Conservation (phyloP, 345 rosid genomes). For the Aurinia saxatilis region DNA sequence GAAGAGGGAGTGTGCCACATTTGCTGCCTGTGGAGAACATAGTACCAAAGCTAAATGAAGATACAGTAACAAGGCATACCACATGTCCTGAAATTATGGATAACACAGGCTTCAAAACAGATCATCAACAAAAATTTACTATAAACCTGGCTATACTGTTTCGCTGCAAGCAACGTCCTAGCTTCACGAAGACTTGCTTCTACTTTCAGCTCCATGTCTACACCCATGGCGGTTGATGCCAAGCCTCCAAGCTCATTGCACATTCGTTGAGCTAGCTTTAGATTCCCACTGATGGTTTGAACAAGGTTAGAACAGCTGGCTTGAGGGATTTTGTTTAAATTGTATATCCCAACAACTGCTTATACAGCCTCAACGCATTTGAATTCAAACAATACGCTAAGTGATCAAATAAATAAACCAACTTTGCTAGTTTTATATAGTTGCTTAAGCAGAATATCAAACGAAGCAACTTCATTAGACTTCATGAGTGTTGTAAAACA, state of each 20-base stretch:
- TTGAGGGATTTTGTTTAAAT: not conserved
- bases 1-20: slow-evolving; percentile 80
- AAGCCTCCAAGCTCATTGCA: slow-evolving; percentile 85
- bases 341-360: not conserved
- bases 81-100: not conserved
- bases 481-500: not conserved
- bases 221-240: slow-evolving; percentile 70
- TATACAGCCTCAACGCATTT: not conserved
- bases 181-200: slow-evolving; percentile 90
- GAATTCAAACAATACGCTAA: slow-evolving; percentile 1
- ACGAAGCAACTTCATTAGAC: not conserved
- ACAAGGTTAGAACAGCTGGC: slow-evolving; percentile 13
- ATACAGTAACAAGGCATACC: slow-evolving; percentile 5
- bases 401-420: not conserved
- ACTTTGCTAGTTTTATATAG: not conserved
- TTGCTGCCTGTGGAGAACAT: slow-evolving; percentile 62
- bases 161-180: slow-evolving; percentile 91
- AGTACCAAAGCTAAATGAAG: slow-evolving; percentile 15
- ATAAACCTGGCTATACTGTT: slow-evolving; percentile 82
- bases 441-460: slow-evolving; percentile 3
- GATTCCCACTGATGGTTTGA: slow-evolving; percentile 52
- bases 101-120: not conserved
- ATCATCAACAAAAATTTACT: not conserved
- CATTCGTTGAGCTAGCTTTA: slow-evolving; percentile 75
- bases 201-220: slow-evolving; percentile 82